A percentile compares a stretch with the other conserved stretches of the same genome.
phyloP scores from a whole-genome alignment of 2,329 filamentous ascomycete species.

The Aureobasidium namibiae region DNA sequence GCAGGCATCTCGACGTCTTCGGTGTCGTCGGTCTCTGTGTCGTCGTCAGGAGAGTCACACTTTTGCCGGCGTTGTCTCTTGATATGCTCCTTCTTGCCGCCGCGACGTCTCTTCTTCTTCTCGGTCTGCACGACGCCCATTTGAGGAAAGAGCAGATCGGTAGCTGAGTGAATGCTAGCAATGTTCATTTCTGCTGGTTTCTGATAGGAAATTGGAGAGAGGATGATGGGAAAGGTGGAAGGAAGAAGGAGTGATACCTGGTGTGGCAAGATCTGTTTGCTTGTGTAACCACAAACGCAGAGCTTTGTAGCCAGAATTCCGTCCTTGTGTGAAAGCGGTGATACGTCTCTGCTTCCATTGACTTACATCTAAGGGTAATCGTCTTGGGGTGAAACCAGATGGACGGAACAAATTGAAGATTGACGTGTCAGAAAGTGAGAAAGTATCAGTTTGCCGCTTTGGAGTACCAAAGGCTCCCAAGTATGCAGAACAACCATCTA shows the following conservation, averaged over 20 bases:
- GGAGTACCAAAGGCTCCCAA: no score
- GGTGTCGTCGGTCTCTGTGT: neutral
- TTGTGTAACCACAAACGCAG: neutral
- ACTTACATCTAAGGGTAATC: neutral
- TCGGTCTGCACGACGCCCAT: neutral
- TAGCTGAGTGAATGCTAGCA: neutral
- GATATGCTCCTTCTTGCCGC: slow-evolving; percentile 4
- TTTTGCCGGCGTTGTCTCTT: neutral
- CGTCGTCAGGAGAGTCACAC: neutral
- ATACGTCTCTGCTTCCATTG: no score
- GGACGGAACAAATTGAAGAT: no score
- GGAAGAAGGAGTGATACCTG: neutral
- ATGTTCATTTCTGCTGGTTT: no score
- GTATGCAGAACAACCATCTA: no score
- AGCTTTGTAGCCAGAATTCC: neutral
- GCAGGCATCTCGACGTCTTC: neutral
- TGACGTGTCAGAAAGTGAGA: no score
- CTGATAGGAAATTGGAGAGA: no score
- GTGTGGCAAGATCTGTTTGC: neutral
- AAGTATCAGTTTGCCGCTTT: no score
- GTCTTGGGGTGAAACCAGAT: no score
- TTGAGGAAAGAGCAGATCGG: neutral
- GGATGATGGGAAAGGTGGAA: no score
- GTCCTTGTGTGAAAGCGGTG: neutral
- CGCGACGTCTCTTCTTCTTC: neutral